Conservation (phyloP, 2,329 filamentous ascomycete genomes). For the Aspergillus brunneoviolaceus region DNA sequence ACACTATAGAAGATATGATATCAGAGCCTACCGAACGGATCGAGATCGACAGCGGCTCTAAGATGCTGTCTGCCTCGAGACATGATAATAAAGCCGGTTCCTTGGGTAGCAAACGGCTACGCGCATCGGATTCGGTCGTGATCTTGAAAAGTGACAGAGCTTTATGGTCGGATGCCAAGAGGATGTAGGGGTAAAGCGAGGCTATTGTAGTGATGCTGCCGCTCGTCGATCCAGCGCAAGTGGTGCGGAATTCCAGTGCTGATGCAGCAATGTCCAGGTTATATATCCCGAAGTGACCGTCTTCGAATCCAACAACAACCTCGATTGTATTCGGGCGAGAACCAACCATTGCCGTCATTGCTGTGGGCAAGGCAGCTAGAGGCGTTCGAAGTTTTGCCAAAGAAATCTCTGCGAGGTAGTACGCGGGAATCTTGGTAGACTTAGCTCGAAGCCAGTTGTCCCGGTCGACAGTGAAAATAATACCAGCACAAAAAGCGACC, state of each 20-base stretch:
- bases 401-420: conserved; percentile 55
- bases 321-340: conserved; percentile 51
- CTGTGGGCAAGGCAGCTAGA: conserved; percentile 65
- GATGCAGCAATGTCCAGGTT: conserved; percentile 51
- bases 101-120: conserved; percentile 13
- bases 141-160: conserved; percentile 76
- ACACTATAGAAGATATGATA: conserved; percentile 81
- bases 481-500: conserved; percentile 72
- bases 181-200: conserved; percentile 70
- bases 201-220: conserved; percentile 70
- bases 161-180: conserved; percentile 74
- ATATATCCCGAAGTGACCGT: conserved; percentile 73
- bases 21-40: conserved; percentile 65
- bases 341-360: conserved; percentile 46
- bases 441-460: conserved; percentile 72
- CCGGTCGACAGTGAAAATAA: conserved; percentile 74
- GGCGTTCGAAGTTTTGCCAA: conserved; percentile 44
- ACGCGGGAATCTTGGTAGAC: conserved; percentile 64
- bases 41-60: conserved; percentile 77
- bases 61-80: conserved; percentile 75
- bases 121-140: conserved; percentile 8
- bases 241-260: conserved; percentile 54
- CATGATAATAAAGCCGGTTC: conserved; percentile 65
- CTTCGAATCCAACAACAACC: conserved; percentile 67
- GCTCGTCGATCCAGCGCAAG: conserved; percentile 61